Conservation (phyloP, 78 protist genomes). For the Speleostelium caveatum region DNA sequence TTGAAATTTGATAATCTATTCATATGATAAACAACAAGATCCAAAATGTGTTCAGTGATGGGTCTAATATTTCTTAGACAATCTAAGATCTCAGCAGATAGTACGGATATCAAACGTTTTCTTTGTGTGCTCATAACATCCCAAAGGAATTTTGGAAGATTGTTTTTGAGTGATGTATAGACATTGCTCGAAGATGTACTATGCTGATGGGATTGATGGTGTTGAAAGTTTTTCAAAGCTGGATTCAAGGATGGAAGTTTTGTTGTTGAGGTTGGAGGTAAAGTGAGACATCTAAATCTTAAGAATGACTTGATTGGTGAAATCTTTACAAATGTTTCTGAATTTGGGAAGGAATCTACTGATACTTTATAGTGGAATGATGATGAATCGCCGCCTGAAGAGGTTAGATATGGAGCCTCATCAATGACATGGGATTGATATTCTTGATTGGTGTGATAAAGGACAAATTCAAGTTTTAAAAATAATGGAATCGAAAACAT, state of each 20-base stretch:
- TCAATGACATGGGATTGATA: no score
- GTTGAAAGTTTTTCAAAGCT: background rate
- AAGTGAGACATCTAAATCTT: conserved; percentile 34
- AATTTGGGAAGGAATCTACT: background rate
- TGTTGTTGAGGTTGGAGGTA: conserved; percentile 7
- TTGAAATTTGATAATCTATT: conserved; percentile 18
- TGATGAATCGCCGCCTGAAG: background rate
- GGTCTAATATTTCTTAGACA: conserved; percentile 64
- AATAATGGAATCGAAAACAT: conserved; percentile 51
- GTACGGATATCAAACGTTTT: conserved; percentile 5
- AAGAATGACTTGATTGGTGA: conserved; percentile 37
- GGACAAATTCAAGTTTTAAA: conserved; percentile 35
- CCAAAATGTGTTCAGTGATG: conserved; percentile 33
- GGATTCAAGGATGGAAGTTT: background rate
- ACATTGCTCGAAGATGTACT: background rate
- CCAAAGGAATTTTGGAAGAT: conserved; percentile 24
- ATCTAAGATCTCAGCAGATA: conserved; percentile 46
- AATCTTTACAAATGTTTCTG: conserved; percentile 3
- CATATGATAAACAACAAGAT: conserved; percentile 53
- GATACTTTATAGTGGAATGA: conserved; percentile 38
- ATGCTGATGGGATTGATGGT: background rate
- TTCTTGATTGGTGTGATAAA: conserved; percentile 26
- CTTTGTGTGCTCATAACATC: conserved; percentile 26
- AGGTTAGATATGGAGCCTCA: conserved; percentile 20
- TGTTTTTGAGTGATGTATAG: background rate